Evolutionary conservation across 169 alveolate species (phyloP), one percentile per base, ranked within the genome.

Genomic region (Plasmodium knowlesi): DNA sequence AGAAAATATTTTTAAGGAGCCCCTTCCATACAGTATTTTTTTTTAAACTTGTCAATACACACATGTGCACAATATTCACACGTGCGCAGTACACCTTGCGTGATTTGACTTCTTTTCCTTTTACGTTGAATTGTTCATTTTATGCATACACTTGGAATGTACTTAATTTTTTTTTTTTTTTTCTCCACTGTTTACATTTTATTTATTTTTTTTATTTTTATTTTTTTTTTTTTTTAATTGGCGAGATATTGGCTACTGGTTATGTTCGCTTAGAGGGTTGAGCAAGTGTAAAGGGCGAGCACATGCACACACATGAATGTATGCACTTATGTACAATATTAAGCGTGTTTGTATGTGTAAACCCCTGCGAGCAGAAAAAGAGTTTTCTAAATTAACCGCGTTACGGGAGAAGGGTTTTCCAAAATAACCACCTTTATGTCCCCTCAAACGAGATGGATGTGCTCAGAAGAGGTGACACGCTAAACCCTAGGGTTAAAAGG

Each of bases 401-500:
- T 32, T 3, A n/a, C 76, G 22, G 76, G 76, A 28, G 22, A 28
- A 67, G 1, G 6, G 41, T 28, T 25, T 28, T n/a, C 43, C 43
- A 74, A 32, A 32, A 16, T 74, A 30, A 16, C 30, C 43, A 14
- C 54, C 1, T 32, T 3, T 50, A 74, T 71, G 16, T 83, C n/a
- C 46, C 50, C 41, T n/a, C 78, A 3, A 61, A 89, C 80, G 82
- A 34, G 53, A 89, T 89, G 94, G 94, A 89, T 10, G 94, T 89
- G 16, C 72, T 89, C 53, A 67, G 78, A 61, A 54, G 57, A 57
- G 67, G 32, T 16, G 85, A 89, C 34, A 34, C 72, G 46, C 34
- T 89, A 30, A 89, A 80, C 71, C 88, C 94, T 34, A 34, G 90
- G 50, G 46, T 89, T 25, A 89, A 89, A 79, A 78, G 94, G 73